Evolutionary conservation across 106 monocot species (phyloP).

Genomic region (Gastrodia elata): DNA sequence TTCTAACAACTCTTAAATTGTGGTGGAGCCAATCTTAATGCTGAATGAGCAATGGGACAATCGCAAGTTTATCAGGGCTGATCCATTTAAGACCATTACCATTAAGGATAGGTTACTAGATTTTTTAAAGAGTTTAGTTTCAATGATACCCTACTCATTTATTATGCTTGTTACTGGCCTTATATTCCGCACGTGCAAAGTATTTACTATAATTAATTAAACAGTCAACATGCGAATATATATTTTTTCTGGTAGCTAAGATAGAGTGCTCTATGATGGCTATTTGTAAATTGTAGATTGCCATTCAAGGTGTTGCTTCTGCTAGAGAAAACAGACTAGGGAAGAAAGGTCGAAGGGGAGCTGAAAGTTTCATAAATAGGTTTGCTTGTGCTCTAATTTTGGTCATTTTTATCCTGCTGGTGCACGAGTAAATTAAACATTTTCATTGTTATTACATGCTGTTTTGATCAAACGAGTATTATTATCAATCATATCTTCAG

Average conservation of each 20-base stretch:
- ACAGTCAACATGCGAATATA: not conserved
- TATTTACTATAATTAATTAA: not conserved
- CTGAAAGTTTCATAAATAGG: constrained; percentile 49
- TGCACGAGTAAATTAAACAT: not conserved
- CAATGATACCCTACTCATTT: too few species aligned
- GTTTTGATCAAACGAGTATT: not conserved
- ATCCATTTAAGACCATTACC: too few species aligned
- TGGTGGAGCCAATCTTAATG: too few species aligned
- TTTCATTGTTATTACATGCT: constrained; percentile 4
- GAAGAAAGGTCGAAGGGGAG: constrained; percentile 57
- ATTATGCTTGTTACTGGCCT: not conserved
- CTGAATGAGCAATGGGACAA: too few species aligned
- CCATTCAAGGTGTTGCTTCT: constrained; percentile 64
- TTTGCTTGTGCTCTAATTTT: constrained; percentile 3
- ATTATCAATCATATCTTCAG: constrained; percentile 9
- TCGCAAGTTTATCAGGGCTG: too few species aligned
- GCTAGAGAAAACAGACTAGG: constrained; percentile 58
- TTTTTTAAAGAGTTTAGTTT: too few species aligned
- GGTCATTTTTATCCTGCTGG: not conserved
- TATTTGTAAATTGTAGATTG: constrained; percentile 23
- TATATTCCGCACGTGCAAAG: not conserved
- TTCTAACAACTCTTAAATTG: too few species aligned
- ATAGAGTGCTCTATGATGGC: not conserved
- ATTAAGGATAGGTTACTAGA: too few species aligned
- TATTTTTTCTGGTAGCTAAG: not conserved